These are phyloP conservation scores for Cymbopogon flexuosus DNA, from an alignment of 202 grass and related monocot species.

Conservation along the genomic window DNA sequence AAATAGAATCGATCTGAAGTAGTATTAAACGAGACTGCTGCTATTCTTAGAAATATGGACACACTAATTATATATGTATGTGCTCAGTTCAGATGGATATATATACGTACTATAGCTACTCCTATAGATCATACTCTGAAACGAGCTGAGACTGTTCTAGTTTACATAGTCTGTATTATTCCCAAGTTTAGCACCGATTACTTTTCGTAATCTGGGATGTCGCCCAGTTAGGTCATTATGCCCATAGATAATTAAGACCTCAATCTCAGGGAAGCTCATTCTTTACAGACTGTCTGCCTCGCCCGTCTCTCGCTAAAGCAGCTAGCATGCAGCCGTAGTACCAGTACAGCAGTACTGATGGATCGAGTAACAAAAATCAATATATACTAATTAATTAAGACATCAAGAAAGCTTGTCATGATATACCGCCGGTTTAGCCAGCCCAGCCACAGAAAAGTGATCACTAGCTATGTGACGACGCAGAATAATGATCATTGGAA, in stretches of 20 bases:
- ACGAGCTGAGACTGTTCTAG: background rate
- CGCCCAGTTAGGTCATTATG: background rate
- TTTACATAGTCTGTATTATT: background rate
- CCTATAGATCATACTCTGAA: too few relatives aligned
- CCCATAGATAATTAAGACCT: background rate
- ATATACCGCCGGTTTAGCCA: slow-evolving; percentile 18
- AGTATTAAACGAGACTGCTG: background rate
- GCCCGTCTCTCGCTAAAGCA: slow-evolving; percentile 1
- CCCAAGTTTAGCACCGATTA: background rate
- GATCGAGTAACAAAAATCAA: background rate
- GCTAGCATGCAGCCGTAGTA: background rate
- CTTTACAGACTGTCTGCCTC: slow-evolving; percentile 40
- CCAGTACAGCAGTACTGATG: background rate
- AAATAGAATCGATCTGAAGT: background rate
- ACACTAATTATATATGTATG: background rate
- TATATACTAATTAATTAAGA: background rate
- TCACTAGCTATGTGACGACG: background rate
- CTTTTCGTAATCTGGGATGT: background rate
- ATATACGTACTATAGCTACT: background rate
- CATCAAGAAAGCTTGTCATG: slow-evolving; percentile 30
- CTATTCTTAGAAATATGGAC: background rate
- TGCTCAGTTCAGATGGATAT: background rate
- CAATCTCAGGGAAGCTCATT: slow-evolving; percentile 22
- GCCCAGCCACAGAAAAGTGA: background rate
- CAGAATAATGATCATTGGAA: slow-evolving; percentile 11